phyloP scores from a whole-genome alignment of 2,329 filamentous ascomycete species.

The Alternaria arborescens region DNA sequence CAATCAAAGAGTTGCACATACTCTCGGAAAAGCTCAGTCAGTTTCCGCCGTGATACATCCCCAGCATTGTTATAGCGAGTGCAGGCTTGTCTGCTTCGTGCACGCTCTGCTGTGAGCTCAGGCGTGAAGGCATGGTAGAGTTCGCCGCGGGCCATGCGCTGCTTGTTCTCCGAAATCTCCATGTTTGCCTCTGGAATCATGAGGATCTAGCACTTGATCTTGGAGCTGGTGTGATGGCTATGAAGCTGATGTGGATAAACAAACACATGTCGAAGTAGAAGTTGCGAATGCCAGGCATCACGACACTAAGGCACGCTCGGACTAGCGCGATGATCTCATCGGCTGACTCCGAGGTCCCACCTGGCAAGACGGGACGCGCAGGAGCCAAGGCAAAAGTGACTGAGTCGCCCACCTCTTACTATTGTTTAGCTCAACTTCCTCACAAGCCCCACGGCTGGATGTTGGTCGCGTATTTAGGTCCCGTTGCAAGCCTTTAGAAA shows the following conservation, averaged over 20 bases:
- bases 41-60: slow-evolving; percentile 66
- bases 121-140: slow-evolving; percentile 79
- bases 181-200: slow-evolving; percentile 17
- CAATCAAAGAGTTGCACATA: slow-evolving; percentile 56
- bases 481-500: not conserved
- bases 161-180: slow-evolving; percentile 48
- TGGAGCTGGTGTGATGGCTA: not conserved
- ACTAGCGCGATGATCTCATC: slow-evolving; percentile 7
- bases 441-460: not conserved
- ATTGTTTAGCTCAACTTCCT: slow-evolving; percentile 12
- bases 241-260: not conserved
- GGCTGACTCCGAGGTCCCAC: not conserved
- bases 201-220: not conserved
- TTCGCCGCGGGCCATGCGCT: slow-evolving; percentile 70
- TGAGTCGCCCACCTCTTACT: slow-evolving; percentile 10
- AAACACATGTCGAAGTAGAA: not conserved
- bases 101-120: slow-evolving; percentile 69
- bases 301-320: not conserved
- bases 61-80: slow-evolving; percentile 70
- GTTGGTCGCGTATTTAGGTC: not conserved
- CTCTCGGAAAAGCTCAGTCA: slow-evolving; percentile 76
- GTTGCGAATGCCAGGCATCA: not conserved
- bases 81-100: slow-evolving; percentile 69
- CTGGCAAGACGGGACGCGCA: slow-evolving; percentile 2
- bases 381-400: slow-evolving; percentile 11